phyloP scores from a whole-genome alignment of 192 early-diverging fungal genomes.

The Glomus cerebriforme region DNA sequence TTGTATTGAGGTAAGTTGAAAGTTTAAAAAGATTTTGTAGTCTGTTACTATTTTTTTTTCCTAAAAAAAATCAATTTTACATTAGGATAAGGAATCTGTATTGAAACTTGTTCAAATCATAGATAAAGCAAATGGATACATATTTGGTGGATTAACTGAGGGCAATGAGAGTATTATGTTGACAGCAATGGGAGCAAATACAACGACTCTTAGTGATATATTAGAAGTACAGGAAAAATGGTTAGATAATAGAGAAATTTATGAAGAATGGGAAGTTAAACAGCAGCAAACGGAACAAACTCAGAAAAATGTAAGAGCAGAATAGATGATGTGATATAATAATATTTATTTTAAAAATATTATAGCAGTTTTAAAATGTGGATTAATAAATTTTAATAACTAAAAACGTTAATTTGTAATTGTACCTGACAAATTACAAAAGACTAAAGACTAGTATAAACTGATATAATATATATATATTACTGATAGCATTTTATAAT shows the following conservation, averaged over 20 bases:
- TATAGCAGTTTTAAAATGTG: too few species aligned
- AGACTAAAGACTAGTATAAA: too few species aligned
- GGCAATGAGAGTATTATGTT: conserved; percentile 79
- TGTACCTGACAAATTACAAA: too few species aligned
- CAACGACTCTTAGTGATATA: conserved; percentile 38
- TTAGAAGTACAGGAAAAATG: conserved; percentile 52
- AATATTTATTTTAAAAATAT: too few species aligned
- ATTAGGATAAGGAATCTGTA: conserved; percentile 85
- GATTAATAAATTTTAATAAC: too few species aligned
- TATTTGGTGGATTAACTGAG: conserved; percentile 77
- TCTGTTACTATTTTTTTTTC: neutral
- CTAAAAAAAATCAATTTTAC: conserved; percentile 27
- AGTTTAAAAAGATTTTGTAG: neutral
- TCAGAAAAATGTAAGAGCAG: too few species aligned
- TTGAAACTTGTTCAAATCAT: conserved; percentile 73
- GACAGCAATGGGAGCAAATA: conserved; percentile 53
- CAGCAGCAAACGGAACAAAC: neutral
- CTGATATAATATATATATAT: too few species aligned
- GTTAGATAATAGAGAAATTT: conserved; percentile 36
- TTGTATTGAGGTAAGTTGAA: conserved; percentile 45
- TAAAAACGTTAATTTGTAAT: too few species aligned
- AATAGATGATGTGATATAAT: too few species aligned
- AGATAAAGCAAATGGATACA: conserved; percentile 92
- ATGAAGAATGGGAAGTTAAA: conserved; percentile 11
- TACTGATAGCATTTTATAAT: too few species aligned